These are phyloP conservation scores for Umbilicus rupestris DNA, from an alignment of 164 flowering plant species.

Conservation along the genomic window DNA sequence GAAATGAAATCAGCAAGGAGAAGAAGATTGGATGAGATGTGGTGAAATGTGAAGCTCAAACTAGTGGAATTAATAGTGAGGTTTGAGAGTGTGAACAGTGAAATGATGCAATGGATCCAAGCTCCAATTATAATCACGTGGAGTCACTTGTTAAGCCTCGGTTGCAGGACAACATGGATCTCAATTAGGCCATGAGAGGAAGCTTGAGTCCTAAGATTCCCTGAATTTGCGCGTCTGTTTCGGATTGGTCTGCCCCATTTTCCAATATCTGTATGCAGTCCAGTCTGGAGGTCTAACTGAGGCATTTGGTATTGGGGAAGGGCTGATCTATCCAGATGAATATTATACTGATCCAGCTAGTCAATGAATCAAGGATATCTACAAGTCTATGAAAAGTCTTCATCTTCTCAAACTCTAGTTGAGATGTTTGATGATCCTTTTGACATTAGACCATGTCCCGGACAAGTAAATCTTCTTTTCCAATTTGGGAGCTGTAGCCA, in stretches of 20 bases:
- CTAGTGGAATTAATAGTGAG: background rate
- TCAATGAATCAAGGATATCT: background rate
- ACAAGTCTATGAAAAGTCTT: background rate
- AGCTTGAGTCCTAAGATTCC: background rate
- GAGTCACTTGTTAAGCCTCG: background rate
- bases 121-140: background rate
- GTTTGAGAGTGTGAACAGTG: background rate
- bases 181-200: slow-evolving; percentile 1
- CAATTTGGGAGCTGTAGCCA: background rate
- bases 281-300: no score
- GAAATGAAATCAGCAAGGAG: no score
- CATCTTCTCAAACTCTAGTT: background rate
- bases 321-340: no score
- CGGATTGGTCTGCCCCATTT: no score
- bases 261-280: no score
- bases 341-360: no score
- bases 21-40: background rate
- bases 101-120: background rate
- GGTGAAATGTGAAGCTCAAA: background rate
- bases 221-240: background rate
- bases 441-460: no score
- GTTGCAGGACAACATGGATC: background rate
- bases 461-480: no score
- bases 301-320: no score
- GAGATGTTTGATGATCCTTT: no score